Percentiles rank a stretch among this genome's conserved stretches.
Conservation (phyloP, 2,329 filamentous ascomycete genomes). For the Cryphonectria radicalis region DNA sequence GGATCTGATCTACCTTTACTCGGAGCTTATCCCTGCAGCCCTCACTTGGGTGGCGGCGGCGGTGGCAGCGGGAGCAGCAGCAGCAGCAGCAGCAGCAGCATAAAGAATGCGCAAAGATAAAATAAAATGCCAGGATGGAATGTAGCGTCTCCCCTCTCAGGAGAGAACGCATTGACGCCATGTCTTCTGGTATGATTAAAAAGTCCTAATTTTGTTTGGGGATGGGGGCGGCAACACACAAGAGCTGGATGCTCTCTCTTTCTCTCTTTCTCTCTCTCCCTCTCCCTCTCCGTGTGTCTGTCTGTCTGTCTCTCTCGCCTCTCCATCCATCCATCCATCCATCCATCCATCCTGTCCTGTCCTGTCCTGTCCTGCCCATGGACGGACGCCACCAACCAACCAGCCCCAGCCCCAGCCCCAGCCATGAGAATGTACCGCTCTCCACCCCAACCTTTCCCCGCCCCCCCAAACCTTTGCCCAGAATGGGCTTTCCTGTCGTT, state of each 20-base stretch:
- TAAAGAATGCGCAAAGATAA: too few relatives aligned
- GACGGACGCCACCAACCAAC: constrained; percentile 5
- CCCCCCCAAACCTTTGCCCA: not conserved
- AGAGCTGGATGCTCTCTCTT: not conserved
- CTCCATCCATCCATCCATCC: too few relatives aligned
- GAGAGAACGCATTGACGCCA: constrained; percentile 10
- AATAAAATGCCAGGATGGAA: not conserved
- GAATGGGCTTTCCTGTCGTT: constrained; percentile 12
- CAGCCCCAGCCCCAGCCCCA: not conserved
- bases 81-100: too few relatives aligned
- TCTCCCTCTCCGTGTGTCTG: not conserved
- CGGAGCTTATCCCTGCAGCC: too few relatives aligned
- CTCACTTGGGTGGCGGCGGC: too few relatives aligned
- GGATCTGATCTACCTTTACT: too few relatives aligned
- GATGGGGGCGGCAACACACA: not conserved
- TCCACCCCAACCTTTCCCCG: not conserved
- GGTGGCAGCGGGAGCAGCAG: too few relatives aligned
- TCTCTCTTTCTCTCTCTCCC: too few relatives aligned
- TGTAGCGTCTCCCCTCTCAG: not conserved
- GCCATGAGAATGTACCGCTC: constrained; percentile 10
- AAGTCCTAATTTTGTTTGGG: constrained; percentile 16
- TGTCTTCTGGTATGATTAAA: constrained; percentile 30
- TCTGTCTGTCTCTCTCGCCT: too few relatives aligned
- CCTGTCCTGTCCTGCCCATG: constrained; percentile 3
- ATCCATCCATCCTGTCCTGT: not conserved